phyloP scores from a whole-genome alignment of 2,329 filamentous ascomycete species.

The Fusarium siculi region DNA sequence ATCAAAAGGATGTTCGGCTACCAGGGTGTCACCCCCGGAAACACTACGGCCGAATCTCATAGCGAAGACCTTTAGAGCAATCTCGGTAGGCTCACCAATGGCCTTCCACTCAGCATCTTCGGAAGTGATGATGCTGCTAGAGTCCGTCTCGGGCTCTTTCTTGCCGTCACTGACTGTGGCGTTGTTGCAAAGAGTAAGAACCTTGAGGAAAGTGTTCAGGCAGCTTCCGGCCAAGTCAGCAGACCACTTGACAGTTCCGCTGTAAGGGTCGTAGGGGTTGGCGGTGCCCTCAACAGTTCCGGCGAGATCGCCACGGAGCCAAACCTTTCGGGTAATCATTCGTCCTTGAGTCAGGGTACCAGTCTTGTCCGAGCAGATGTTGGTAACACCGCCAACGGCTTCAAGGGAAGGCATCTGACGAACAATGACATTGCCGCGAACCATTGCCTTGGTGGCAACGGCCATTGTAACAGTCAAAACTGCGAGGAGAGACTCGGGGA shows the following conservation, averaged over 20 bases:
- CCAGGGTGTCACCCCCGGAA: slow-evolving; percentile 56
- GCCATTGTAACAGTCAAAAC: slow-evolving; percentile 79
- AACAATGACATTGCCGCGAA: slow-evolving; percentile 71
- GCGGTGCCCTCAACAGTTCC: slow-evolving; percentile 65
- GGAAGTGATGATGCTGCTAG: slow-evolving; percentile 59
- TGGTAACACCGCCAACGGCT: slow-evolving; percentile 75
- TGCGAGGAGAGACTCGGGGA: slow-evolving; percentile 74
- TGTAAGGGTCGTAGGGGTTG: slow-evolving; percentile 70
- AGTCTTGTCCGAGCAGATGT: slow-evolving; percentile 78
- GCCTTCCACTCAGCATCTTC: slow-evolving; percentile 64
- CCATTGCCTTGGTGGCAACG: slow-evolving; percentile 73
- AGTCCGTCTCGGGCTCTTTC: slow-evolving; percentile 59
- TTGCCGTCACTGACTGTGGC: slow-evolving; percentile 60
- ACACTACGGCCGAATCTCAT: slow-evolving; percentile 71
- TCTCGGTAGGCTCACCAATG: slow-evolving; percentile 76
- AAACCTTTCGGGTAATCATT: slow-evolving; percentile 73
- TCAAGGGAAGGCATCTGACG: slow-evolving; percentile 73
- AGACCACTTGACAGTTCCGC: slow-evolving; percentile 61
- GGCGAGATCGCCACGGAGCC: slow-evolving; percentile 65
- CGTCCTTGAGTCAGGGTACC: slow-evolving; percentile 74
- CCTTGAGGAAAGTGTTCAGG: slow-evolving; percentile 61
- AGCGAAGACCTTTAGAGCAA: slow-evolving; percentile 78
- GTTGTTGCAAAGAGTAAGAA: slow-evolving; percentile 72
- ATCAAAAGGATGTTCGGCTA: slow-evolving; percentile 78
- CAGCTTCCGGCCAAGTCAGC: slow-evolving; percentile 52